Percentiles rank a stretch among this genome's conserved stretches.
Conservation (phyloP, 345 rosid species). For the Camelina laxa region DNA sequence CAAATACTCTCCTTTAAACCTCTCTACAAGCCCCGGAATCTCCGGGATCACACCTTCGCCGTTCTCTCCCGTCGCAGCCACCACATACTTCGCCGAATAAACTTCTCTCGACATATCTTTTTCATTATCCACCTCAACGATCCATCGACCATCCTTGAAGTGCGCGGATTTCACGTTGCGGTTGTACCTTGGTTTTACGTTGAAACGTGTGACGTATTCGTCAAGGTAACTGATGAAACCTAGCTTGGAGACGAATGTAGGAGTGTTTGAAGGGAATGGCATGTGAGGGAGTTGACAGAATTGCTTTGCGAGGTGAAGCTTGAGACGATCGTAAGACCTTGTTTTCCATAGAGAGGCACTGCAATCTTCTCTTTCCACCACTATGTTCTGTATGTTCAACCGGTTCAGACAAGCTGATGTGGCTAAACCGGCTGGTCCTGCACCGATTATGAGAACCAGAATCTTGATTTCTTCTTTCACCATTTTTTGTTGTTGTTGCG, state of each 20-base stretch:
- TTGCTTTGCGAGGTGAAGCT: slow-evolving; percentile 56
- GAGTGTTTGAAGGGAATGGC: slow-evolving; percentile 44
- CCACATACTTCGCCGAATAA: slow-evolving; percentile 50
- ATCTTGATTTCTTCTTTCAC: slow-evolving; percentile 32
- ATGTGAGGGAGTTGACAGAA: slow-evolving; percentile 62
- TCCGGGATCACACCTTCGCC: slow-evolving; percentile 48
- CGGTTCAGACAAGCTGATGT: slow-evolving; percentile 57
- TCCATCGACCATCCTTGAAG: slow-evolving; percentile 45
- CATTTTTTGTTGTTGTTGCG: not conserved
- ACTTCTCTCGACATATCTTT: not conserved
- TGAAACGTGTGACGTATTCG: slow-evolving; percentile 48
- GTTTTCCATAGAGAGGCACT: slow-evolving; percentile 63
- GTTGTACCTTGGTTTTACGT: slow-evolving; percentile 40
- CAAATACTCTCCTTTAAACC: slow-evolving; percentile 48
- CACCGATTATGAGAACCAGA: slow-evolving; percentile 54
- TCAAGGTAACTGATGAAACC: slow-evolving; percentile 58
- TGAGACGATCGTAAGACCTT: slow-evolving; percentile 55
- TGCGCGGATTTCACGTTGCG: slow-evolving; percentile 41
- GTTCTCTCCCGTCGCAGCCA: slow-evolving; percentile 61
- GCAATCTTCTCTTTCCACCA: slow-evolving; percentile 62
- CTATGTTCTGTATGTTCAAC: slow-evolving; percentile 46
- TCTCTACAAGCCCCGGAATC: slow-evolving; percentile 44
- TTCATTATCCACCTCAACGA: slow-evolving; percentile 39
- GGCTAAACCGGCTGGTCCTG: slow-evolving; percentile 68
- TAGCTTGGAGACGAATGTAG: slow-evolving; percentile 51